Evolutionary conservation across 83 land plant genomes (phyloP).

Genomic region (Diphasiastrum complanatum): DNA sequence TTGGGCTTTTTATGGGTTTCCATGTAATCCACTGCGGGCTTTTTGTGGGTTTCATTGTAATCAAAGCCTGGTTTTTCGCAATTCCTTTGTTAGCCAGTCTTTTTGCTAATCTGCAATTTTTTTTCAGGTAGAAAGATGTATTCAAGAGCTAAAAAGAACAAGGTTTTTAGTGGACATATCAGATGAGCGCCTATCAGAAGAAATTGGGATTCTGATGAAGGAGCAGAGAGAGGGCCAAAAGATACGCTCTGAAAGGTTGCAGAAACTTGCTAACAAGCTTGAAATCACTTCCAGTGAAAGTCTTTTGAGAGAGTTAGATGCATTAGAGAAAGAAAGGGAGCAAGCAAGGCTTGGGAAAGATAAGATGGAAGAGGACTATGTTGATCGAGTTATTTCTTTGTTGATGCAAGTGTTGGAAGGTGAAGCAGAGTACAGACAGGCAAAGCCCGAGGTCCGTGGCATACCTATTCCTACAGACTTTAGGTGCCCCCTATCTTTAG

Average conservation of each 20-base stretch:
- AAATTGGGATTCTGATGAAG: constrained; percentile 45
- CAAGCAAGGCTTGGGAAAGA: constrained; percentile 38
- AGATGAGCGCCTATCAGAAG: constrained; percentile 32
- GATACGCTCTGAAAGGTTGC: constrained; percentile 32
- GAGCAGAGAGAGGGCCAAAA: constrained; percentile 35
- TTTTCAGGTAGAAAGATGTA: constrained; percentile 43
- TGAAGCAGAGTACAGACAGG: constrained; percentile 33
- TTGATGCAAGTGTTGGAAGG: constrained; percentile 42
- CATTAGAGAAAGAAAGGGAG: constrained; percentile 55
- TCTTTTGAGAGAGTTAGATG: constrained; percentile 47
- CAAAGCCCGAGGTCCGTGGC: constrained; percentile 39
- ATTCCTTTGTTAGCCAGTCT: neutral
- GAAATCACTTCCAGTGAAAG: constrained; percentile 48
- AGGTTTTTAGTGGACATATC: constrained; percentile 19
- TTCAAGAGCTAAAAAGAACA: constrained; percentile 45
- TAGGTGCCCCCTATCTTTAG: constrained; percentile 72
- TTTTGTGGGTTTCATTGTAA: too few relatives aligned
- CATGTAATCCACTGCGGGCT: too few relatives aligned
- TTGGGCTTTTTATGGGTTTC: too few relatives aligned
- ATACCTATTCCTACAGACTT: constrained; percentile 61
- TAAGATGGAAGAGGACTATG: constrained; percentile 37
- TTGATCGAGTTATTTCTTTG: constrained; percentile 42
- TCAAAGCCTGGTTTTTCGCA: neutral
- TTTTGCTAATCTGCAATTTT: neutral
- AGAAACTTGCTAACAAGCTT: constrained; percentile 43